Evolutionary conservation across 2,329 filamentous ascomycete species (phyloP), one percentile per base, ranked within the genome.

Genomic region (Hirsutella rhossiliensis): DNA sequence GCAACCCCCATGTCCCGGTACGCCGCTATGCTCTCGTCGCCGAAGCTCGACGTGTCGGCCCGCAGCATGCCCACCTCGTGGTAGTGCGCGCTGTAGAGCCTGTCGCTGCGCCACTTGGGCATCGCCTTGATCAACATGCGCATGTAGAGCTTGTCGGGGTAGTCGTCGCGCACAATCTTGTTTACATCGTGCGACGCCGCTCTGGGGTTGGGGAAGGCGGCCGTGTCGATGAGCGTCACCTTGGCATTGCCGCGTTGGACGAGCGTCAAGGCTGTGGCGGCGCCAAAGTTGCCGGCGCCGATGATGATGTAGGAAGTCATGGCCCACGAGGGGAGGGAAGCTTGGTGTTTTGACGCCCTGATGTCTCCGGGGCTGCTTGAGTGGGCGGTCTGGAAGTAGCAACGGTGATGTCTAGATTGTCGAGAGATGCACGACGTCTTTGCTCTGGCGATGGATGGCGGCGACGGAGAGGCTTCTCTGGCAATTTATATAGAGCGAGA

Each of bases 11-110:
- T 55, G 15, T 54, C 50, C 45, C 55, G 52, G 52, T 66, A 59
- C 0, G 61, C 58, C 4, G 63, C 51, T 1, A 75, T 53, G 40
- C 78, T 60, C 31, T 66, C 59, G 17, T 60, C 52, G 2, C 69
- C 69, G 45, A 75, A 65, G 39, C 69, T 63, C 27, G 58, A 59
- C 1, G 56, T 47, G 44, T 67, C 64, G 11, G 57, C 64, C 30
- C 64, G 56, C 6, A 66, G 55, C 74, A 77, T 76, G 11, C 78
- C 76, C 0, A 74, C 74, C 50, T 73, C 68, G 52, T 80, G 73
- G 54, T 78, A 81, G 48, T 63, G 71, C 5, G 54, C 43, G 40
- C 65, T 66, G 60, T 75, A 76, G n/a, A 78, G 62, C 1, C 69
- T 66, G 41, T 73, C 65, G 17, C 50, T 41, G 31, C 62, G 54